A percentile compares a stretch with the other conserved stretches of the same genome.
phyloP scores from a whole-genome alignment of 257 asterid genomes.

The Ehretia macrophylla region DNA sequence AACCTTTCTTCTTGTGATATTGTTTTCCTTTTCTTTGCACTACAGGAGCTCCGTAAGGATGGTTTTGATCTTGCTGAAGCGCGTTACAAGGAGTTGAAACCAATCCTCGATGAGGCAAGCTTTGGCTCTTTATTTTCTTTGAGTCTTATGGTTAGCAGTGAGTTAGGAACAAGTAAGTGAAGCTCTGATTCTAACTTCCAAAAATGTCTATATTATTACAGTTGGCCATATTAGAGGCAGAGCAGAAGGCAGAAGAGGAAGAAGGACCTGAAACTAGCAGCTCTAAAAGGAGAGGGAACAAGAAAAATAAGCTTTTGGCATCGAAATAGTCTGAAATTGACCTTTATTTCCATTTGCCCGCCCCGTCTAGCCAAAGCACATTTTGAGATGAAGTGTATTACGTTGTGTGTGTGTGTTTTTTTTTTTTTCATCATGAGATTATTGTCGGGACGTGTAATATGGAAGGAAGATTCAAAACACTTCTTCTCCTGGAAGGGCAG shows the following conservation, averaged over 20 bases:
- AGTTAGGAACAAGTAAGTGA: background rate
- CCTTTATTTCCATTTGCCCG: no score
- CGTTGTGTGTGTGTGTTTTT: no score
- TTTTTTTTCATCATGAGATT: no score
- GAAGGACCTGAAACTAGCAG: conserved; percentile 60
- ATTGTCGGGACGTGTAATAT: no score
- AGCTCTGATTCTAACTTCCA: conserved; percentile 7
- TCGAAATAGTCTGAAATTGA: no score
- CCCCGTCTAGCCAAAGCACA: no score
- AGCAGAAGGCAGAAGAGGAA: conserved; percentile 89
- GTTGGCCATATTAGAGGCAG: conserved; percentile 91
- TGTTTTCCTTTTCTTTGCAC: no score
- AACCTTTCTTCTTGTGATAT: background rate
- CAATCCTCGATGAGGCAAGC: conserved; percentile 88
- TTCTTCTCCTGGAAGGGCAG: no score
- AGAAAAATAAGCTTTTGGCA: conserved; percentile 37
- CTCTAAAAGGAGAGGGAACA: conserved; percentile 61
- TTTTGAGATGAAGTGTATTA: no score
- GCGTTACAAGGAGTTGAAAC: conserved; percentile 94
- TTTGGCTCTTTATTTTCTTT: background rate
- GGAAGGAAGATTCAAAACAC: no score
- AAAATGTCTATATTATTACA: conserved; percentile 25
- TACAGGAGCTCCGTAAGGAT: conserved; percentile 91
- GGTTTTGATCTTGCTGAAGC: conserved; percentile 93
- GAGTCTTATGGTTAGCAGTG: background rate